A percentile compares a stretch with the other conserved stretches of the same genome.
Evolutionary conservation across 306 rosid species (phyloP).

Genomic region (Astragalus glycyphyllos): DNA sequence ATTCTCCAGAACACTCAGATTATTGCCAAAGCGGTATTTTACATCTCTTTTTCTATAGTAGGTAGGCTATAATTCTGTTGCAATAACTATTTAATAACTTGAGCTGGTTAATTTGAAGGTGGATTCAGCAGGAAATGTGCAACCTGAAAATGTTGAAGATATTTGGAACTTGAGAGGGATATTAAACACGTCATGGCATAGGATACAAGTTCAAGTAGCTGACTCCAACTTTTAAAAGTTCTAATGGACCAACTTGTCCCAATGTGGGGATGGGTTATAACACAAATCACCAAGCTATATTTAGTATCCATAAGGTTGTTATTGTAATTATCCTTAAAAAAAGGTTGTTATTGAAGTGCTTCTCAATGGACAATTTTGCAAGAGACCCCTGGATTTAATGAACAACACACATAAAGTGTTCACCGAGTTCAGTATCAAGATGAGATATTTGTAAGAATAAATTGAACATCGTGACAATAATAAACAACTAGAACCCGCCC

Average conservation of each 20-base stretch:
- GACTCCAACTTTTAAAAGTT: slow-evolving; percentile 1
- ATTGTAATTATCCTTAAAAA: no score
- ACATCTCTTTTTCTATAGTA: not conserved
- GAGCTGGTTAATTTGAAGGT: slow-evolving; percentile 54
- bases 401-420: no score
- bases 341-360: no score
- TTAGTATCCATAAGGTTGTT: no score
- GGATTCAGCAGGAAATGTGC: slow-evolving; percentile 83
- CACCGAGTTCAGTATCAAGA: no score
- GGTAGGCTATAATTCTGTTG: not conserved
- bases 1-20: slow-evolving; percentile 65
- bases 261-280: not conserved
- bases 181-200: slow-evolving; percentile 86
- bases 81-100: not conserved
- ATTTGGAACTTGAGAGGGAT: slow-evolving; percentile 91
- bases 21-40: slow-evolving; percentile 86
- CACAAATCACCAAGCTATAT: no score
- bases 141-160: slow-evolving; percentile 74
- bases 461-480: no score
- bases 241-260: not conserved
- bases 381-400: no score
- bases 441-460: no score
- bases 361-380: no score
- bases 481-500: no score
- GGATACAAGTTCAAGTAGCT: slow-evolving; percentile 55